Evolutionary conservation across 768 basidiomycete species (phyloP).

Genomic region (Phylloporus sp.): DNA sequence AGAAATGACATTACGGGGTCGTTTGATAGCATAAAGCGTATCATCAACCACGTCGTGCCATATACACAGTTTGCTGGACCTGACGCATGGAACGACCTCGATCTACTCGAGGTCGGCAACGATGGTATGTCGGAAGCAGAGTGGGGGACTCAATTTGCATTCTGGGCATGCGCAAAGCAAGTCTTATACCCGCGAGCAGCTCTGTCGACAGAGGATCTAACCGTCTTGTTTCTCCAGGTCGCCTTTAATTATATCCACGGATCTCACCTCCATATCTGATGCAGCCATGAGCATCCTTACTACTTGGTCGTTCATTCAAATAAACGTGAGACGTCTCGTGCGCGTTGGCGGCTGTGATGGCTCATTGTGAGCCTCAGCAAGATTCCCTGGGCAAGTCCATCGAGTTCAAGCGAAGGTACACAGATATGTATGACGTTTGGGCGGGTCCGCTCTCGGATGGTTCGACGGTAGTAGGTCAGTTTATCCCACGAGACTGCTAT

Average conservation of each 20-base stretch:
- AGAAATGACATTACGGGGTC: slow-evolving; percentile 12
- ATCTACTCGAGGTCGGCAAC: slow-evolving; percentile 52
- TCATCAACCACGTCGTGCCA: slow-evolving; percentile 33
- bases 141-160: slow-evolving; percentile 9
- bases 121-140: slow-evolving; percentile 31
- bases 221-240: slow-evolving; percentile 3
- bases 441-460: no score
- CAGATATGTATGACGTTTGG: no score
- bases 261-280: neutral
- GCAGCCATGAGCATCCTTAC: slow-evolving; percentile 2
- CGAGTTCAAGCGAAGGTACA: no score
- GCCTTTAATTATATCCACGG: slow-evolving; percentile 12
- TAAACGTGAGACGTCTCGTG: slow-evolving; percentile 1
- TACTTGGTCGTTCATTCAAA: slow-evolving; percentile 3
- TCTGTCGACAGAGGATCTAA: neutral
- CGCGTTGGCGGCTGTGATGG: neutral
- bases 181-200: neutral
- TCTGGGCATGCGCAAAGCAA: slow-evolving; percentile 14
- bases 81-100: slow-evolving; percentile 47
- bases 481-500: no score
- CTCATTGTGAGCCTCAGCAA: slow-evolving; percentile 6
- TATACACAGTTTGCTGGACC: slow-evolving; percentile 45
- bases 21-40: slow-evolving; percentile 9
- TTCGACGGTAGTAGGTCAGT: no score
- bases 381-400: slow-evolving; percentile 9